phyloP scores from a whole-genome alignment of 495 filamentous ascomycete species.

The Aspergillus carlsbadensis region DNA sequence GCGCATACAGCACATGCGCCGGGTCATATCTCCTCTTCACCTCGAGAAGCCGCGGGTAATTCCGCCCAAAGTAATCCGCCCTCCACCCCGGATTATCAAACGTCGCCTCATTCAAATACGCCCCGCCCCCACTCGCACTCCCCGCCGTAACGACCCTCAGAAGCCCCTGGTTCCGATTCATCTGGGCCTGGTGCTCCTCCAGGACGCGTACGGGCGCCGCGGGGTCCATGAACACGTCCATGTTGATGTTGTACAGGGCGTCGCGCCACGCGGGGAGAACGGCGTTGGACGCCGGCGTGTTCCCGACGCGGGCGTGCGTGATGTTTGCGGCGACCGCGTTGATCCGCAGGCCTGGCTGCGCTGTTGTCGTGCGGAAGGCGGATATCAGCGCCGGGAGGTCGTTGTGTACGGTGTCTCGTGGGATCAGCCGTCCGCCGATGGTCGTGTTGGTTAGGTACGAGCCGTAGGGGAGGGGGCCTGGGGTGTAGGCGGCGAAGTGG shows the following conservation, averaged over 20 bases:
- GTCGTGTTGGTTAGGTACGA: slow-evolving; percentile 43
- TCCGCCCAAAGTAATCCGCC: slow-evolving; percentile 39
- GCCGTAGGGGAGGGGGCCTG: background rate
- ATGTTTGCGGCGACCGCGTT: slow-evolving; percentile 39
- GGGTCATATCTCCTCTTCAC: slow-evolving; percentile 51
- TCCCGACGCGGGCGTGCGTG: slow-evolving; percentile 28
- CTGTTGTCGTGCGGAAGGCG: slow-evolving; percentile 13
- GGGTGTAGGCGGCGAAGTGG: slow-evolving; percentile 33
- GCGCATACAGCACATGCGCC: slow-evolving; percentile 50
- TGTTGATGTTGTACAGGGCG: background rate
- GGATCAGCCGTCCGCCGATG: slow-evolving; percentile 56
- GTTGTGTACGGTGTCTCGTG: slow-evolving; percentile 35
- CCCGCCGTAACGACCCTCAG: slow-evolving; percentile 30
- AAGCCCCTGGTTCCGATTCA: background rate
- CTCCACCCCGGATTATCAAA: background rate
- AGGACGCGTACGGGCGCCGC: background rate
- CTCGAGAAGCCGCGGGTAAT: slow-evolving; percentile 26
- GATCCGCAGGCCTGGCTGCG: slow-evolving; percentile 31
- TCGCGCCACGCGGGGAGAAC: slow-evolving; percentile 41
- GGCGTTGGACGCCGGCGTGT: slow-evolving; percentile 30
- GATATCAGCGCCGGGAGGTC: slow-evolving; percentile 16
- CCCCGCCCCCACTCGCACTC: slow-evolving; percentile 42
- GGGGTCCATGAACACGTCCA: background rate
- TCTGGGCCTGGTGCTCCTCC: background rate
- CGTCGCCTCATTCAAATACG: background rate